A percentile compares a stretch with the other conserved stretches of the same genome.
Conservation (phyloP, 2,329 filamentous ascomycete species). For the Aspergillus sp. region DNA sequence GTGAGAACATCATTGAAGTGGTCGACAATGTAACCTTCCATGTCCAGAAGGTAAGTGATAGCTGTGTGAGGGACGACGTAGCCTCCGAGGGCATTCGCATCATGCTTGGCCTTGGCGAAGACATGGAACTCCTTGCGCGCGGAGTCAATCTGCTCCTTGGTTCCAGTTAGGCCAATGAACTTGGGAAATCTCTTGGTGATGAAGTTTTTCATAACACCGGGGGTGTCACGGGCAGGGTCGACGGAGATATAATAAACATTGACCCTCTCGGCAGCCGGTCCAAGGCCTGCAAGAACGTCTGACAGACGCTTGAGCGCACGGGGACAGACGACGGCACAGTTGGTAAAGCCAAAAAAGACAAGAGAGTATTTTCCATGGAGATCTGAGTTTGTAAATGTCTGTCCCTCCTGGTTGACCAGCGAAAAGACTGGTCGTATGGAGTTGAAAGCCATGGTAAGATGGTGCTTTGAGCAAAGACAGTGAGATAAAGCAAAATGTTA, state of each 20-base stretch:
- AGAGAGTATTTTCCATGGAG: conserved; percentile 4
- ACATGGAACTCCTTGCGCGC: conserved; percentile 1
- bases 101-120: conserved; percentile 4
- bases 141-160: conserved; percentile 1
- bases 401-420: conserved; percentile 7
- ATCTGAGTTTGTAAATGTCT: background rate
- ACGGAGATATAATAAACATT: conserved; percentile 9
- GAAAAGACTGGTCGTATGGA: background rate
- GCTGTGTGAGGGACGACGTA: conserved; percentile 10
- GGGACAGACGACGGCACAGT: conserved; percentile 3
- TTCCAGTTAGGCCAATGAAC: conserved; percentile 8
- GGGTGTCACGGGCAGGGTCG: conserved; percentile 6
- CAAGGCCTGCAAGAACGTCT: background rate
- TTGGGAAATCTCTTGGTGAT: background rate
- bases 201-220: conserved; percentile 1
- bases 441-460: background rate
- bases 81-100: background rate
- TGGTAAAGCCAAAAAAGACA: conserved; percentile 13
- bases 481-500: background rate
- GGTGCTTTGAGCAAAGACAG: background rate
- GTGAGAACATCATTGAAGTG: conserved; percentile 4
- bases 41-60: conserved; percentile 3
- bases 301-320: background rate
- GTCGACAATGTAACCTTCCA: conserved; percentile 1
- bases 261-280: background rate